Base-by-base conservation (phyloP, 1,284 basidiomycete species). In the Ceraceosorus guamensis region DNA sequence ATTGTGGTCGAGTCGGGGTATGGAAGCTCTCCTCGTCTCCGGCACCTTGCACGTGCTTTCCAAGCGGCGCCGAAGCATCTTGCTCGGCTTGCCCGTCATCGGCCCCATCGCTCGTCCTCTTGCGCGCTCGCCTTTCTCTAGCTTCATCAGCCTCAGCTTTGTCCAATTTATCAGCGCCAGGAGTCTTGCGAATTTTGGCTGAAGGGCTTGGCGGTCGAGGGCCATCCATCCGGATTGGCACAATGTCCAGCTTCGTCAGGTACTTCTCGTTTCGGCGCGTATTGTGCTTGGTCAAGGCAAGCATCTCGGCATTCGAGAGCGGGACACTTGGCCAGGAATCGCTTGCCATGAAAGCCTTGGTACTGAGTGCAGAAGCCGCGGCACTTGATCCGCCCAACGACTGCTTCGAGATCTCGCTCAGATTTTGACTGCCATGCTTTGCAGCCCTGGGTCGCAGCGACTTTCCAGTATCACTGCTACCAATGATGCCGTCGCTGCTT, bases 231-330 rank as follows among this genome's bases (percentile, higher is more conserved):
- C 51, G 51, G 5, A 52, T 34, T 11, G 43, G n/a, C 14, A 31
- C 18, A 3, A 52, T 45, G 18, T 44, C 41, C 4, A 52, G 51
- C 51, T 46, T 24, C 24, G 39, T 32, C 3, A 51, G 35, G 48
- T 50, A 50, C 11, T 34, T 34, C 30, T 52, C 51, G 51, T 52
- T 52, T 6, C 43, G 39, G 5, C 51, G 51, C 7, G 51, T 45
- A 16, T 52, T 24, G 7, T 39, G 41, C 8, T 31, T 32, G 30
- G 51, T 52, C 32, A 52, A 45, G n/a, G 18, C 7, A 5, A 16
- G 32, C 18, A 52, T 24, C 6, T 41, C 51, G 33, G 51, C 51
- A 34, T 31, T n/a, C 10, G 43, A 46, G 14, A 52, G 32, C 31
- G 51, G 51, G 4, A 52, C 18, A n/a, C 18, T 31, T 41, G 43